These are phyloP conservation scores for Gynochthodes officinalis DNA, from an alignment of 257 asterid genomes.

Conservation along the genomic window DNA sequence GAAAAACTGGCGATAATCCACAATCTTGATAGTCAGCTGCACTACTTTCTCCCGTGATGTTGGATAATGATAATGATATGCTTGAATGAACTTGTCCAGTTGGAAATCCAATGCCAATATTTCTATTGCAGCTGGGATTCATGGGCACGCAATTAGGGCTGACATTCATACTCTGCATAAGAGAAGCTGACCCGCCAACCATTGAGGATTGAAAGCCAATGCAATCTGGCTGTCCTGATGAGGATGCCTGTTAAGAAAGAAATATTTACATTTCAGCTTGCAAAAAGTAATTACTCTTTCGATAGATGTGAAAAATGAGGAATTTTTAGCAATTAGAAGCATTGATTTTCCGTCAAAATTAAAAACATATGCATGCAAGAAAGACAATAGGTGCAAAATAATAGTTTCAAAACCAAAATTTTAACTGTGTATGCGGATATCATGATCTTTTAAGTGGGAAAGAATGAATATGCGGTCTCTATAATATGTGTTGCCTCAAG, in stretches of 20 bases:
- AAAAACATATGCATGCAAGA: neutral
- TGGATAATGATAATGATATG: constrained; percentile 49
- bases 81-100: constrained; percentile 46
- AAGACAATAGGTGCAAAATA: neutral
- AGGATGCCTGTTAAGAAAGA: constrained; percentile 40
- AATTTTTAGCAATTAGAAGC: neutral
- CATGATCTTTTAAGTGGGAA: neutral
- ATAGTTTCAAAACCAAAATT: neutral
- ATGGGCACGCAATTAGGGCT: constrained; percentile 38
- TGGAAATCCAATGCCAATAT: constrained; percentile 40
- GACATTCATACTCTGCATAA: constrained; percentile 43
- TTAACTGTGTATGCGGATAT: neutral
- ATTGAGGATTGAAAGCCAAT: constrained; percentile 34
- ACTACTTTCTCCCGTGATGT: constrained; percentile 53
- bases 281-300: neutral
- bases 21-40: constrained; percentile 65
- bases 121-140: constrained; percentile 36
- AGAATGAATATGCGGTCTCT: neutral
- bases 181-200: constrained; percentile 26
- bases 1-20: constrained; percentile 50
- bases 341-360: neutral
- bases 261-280: neutral
- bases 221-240: constrained; percentile 53
- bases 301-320: neutral
- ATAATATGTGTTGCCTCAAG: neutral